Base-by-base conservation (phyloP, 495 filamentous ascomycete species). In the Podospora appendiculata region DNA sequence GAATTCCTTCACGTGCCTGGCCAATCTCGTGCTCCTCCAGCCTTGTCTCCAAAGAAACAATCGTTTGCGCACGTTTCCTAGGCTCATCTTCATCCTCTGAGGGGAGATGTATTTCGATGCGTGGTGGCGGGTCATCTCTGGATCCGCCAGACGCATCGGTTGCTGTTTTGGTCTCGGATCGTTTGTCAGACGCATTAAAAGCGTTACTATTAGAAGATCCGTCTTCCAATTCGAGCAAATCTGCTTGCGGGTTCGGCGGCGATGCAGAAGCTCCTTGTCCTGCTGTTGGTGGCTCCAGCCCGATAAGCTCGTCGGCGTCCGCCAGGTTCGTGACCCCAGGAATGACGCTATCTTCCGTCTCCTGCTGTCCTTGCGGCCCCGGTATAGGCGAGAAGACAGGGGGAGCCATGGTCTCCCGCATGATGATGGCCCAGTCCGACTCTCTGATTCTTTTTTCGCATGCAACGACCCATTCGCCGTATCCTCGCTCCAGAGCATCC, bases 401-500 rank as follows among this genome's bases (percentile, higher is more conserved):
- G 17, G 32, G 10, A 17, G 55, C 14, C 9, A 33, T 38, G n/a
- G 41, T 49, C 17, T 50, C 45, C 50, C 17, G 41, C 44, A 48
- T 39, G 6, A 59, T 41, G 39, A 32, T 52, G 3, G 59, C 55
- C 53, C 56, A 61, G 38, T 75, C 62, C 6, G 67, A 50, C 47
- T 71, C 65, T 32, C 59, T 58, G 25, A 73, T 61, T 55, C 66
- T 67, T 14, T 54, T 59, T 44, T 78, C 73, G 35, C 70, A 71
- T 5, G 62, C 61, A 18, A 64, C 62, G 12, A 81, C 82, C 94
- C 93, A 97, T 12, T 79, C 72, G 8, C 81, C 79, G 68, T 90
- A 95, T n/a, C 86, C 79, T 10, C 79, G 74, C 60, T 98, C 94
- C 12, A 96, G 68, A 0, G 67, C 64, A 62, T 97, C 94, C 59